Evolutionary conservation across 495 filamentous ascomycete genomes (phyloP), one percentile per base, ranked within the genome.

Genomic region (Neurospora sp.): DNA sequence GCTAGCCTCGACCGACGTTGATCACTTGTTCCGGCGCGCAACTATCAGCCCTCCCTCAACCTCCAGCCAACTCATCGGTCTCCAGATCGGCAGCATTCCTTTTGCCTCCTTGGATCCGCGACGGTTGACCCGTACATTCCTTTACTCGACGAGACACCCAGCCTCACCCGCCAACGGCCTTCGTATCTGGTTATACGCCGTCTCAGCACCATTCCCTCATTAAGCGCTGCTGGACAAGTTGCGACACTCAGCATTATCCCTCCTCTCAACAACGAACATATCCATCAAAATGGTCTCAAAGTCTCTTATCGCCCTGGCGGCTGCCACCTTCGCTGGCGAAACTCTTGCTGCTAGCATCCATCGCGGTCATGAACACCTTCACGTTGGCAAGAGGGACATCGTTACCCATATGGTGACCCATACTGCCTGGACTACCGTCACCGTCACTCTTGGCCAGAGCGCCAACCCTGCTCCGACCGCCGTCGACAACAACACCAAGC

Each of bases 1-100:
- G 82, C 83, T 78, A 85, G 81, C 77, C 77, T 82, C 82, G 80
- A 82, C 74, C 79, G 76, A 77, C 39, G 46, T 48, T 73, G 71
- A 71, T 69, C 72, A 72, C 71, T 40, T 70, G 73, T 71, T 62
- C 4, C 48, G 48, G 48, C 23, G 23, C 48, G 48, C 75, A 75
- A 78, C 73, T 72, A 73, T 79, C 75, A 72, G 59, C 69, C 71
- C 72, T 66, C 75, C 69, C 72, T 75, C 75, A 71, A 74, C 72
- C 74, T 74, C 71, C 71, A 48, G 62, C 72, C 31, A 69, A 35
- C 73, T 59, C 69, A 39, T 54, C 20, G 48, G 48, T 59, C 48
- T 70, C 71, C 75, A 73, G 75, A 78, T 54, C 77, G 78, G 76
- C 80, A 82, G 79, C 78, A 79, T 72, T 81, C 77, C 73, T 78